phyloP scores from a whole-genome alignment of 768 basidiomycete species.

The Russula emetica region DNA sequence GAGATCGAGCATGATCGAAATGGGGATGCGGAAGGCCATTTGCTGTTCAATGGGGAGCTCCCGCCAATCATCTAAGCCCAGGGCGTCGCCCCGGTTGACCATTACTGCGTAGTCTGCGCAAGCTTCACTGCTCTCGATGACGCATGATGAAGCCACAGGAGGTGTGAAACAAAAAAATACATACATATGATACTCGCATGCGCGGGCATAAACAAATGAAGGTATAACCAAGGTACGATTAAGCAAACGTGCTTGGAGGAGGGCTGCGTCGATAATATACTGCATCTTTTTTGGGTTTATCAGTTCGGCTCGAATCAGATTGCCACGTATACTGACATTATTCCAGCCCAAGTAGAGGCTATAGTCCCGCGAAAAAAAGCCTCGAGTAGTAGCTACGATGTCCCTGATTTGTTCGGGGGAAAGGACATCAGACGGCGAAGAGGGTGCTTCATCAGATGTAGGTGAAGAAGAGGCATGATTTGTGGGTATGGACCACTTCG shows the following conservation, averaged over 20 bases:
- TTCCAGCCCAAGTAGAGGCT: slow-evolving; percentile 46
- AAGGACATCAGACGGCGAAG: slow-evolving; percentile 22
- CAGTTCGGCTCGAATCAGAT: not conserved
- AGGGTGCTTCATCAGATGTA: not conserved
- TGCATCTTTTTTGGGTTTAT: slow-evolving; percentile 36
- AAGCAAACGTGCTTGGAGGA: slow-evolving; percentile 42
- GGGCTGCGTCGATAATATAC: slow-evolving; percentile 45
- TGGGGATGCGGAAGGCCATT: slow-evolving; percentile 38
- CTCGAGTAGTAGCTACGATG: slow-evolving; percentile 38
- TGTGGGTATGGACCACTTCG: not conserved
- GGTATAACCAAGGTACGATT: slow-evolving; percentile 44
- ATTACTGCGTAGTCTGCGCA: slow-evolving; percentile 42
- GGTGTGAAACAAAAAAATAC: slow-evolving; percentile 19
- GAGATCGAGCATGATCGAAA: slow-evolving; percentile 42
- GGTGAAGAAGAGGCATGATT: not conserved
- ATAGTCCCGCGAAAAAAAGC: slow-evolving; percentile 44
- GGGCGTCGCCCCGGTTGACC: slow-evolving; percentile 44
- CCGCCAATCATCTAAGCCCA: slow-evolving; percentile 41
- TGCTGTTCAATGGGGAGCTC: slow-evolving; percentile 36
- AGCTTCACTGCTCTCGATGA: slow-evolving; percentile 29
- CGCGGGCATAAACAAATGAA: slow-evolving; percentile 44
- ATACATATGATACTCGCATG: slow-evolving; percentile 42
- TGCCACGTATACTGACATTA: slow-evolving; percentile 36
- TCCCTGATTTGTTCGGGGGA: slow-evolving; percentile 35
- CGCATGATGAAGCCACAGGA: not conserved